Evolutionary conservation across 2,329 filamentous ascomycete genomes (phyloP), one percentile per base, ranked within the genome.

Genomic region (Talaromyces sp.): DNA sequence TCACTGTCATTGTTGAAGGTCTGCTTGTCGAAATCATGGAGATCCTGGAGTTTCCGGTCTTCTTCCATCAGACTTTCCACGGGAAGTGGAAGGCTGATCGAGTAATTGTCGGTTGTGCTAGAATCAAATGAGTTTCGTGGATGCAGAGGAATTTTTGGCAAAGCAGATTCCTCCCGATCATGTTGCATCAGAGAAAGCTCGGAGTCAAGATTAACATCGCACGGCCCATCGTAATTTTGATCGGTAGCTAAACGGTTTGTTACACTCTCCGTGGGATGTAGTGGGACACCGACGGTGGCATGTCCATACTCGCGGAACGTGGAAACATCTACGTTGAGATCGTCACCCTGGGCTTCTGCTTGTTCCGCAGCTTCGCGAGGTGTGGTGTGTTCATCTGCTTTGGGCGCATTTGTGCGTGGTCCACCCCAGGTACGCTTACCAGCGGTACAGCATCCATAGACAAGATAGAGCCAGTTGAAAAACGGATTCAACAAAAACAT

Each of bases 381-480:
- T 0, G 91, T 93, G 0, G 89, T 95, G 66, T 87, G 81, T 13
- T 84, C 82, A 75, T 96, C 90, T 2, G 93, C 93, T 47, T 88
- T 84, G 34, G 91, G 92, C 0, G 93, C 93, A 77, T 98, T 94
- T 1, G 92, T 93, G 72, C 94, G 87, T 11, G 94, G 95, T 0
- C 94, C 94, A 70, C 94, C 94, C 94, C 95, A 99, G 1, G 94
- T 98, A 69, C 94, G 86, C 76, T 97, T 92, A 22, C 93, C 93
- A 34, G 93, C 93, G 0, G 94, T 97, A 78, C 96, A 95, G 71
- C 97, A 96, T 53, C 93, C 93, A 76, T 97, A 97, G 2, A 97
- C 90, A 91, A 97, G 97, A 81, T 98, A 98, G 66, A 92, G 86
- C 94, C 94, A 98, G 79, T 98, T 98, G 84, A 97, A 93, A 75